Evolutionary conservation across 352 stramenopile species (phyloP).

Genomic region (Pythium myriotylum): DNA sequence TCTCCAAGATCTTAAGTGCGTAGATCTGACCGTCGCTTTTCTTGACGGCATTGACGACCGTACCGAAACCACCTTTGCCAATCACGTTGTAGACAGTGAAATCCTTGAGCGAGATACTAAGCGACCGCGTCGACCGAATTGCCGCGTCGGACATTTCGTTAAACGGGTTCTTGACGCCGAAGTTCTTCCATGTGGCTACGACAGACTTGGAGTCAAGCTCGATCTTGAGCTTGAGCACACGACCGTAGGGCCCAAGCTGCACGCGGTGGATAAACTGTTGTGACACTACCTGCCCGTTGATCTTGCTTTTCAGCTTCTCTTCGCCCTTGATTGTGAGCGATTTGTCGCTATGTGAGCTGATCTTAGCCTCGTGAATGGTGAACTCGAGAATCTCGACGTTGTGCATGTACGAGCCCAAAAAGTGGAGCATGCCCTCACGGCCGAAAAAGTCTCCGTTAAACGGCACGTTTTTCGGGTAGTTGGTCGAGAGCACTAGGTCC

Average conservation of each 20-base stretch:
- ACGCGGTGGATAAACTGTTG: conserved; percentile 80
- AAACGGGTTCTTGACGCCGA: conserved; percentile 81
- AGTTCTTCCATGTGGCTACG: conserved; percentile 77
- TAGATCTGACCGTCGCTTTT: conserved; percentile 91
- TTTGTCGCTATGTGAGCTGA: conserved; percentile 65
- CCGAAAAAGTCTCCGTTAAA: conserved; percentile 88
- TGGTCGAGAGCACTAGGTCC: conserved; percentile 86
- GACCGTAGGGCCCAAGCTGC: conserved; percentile 79
- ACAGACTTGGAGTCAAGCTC: conserved; percentile 77
- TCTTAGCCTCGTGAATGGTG: conserved; percentile 60
- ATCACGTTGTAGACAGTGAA: conserved; percentile 92
- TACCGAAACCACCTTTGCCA: conserved; percentile 86
- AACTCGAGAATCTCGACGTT: conserved; percentile 86
- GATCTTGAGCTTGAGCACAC: conserved; percentile 78
- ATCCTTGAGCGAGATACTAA: conserved; percentile 89
- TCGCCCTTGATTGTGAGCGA: conserved; percentile 73
- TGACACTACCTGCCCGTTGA: conserved; percentile 65
- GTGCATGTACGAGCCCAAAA: conserved; percentile 68
- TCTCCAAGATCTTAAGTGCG: conserved; percentile 91
- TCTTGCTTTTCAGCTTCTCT: conserved; percentile 84
- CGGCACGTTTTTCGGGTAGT: conserved; percentile 74
- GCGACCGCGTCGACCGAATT: conserved; percentile 78
- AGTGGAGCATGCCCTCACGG: conserved; percentile 80
- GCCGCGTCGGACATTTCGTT: conserved; percentile 76
- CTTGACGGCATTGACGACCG: conserved; percentile 90